Conservation (phyloP, 2,329 filamentous ascomycete genomes). For the Ophiostoma sp. region DNA sequence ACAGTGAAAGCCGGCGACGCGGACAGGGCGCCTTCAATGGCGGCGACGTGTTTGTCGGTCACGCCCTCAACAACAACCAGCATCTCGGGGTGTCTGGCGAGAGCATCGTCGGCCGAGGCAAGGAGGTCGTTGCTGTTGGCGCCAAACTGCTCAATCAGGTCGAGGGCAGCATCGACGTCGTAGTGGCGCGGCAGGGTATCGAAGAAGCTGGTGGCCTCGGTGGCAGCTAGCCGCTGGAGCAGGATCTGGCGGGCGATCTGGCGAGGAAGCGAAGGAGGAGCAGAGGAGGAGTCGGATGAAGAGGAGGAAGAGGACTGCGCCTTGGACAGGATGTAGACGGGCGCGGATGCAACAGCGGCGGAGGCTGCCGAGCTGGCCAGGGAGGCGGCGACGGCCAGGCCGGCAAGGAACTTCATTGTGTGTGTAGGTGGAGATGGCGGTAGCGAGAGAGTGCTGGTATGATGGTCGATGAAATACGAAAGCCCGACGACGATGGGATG, state of each 20-base stretch:
- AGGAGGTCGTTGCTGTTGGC: conserved; percentile 43
- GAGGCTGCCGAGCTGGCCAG: conserved; percentile 32
- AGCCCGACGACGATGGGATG: conserved; percentile 6
- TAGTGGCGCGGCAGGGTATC: conserved; percentile 42
- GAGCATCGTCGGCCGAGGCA: conserved; percentile 32
- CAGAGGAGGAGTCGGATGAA: conserved; percentile 10
- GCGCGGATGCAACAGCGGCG: conserved; percentile 40
- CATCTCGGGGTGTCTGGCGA: conserved; percentile 45
- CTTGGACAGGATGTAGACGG: conserved; percentile 49
- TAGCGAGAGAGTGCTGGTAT: neutral
- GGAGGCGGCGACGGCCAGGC: conserved; percentile 32
- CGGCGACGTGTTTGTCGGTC: conserved; percentile 41
- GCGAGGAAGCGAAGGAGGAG: conserved; percentile 44
- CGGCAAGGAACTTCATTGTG: conserved; percentile 34
- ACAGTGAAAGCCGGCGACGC: conserved; percentile 46
- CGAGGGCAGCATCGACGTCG: conserved; percentile 47
- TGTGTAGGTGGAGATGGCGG: conserved; percentile 15
- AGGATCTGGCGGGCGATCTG: conserved; percentile 55
- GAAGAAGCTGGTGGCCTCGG: conserved; percentile 45
- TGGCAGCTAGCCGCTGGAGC: conserved; percentile 50
- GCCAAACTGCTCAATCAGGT: conserved; percentile 57
- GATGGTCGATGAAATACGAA: neutral
- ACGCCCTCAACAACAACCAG: conserved; percentile 56
- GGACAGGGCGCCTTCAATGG: conserved; percentile 40
- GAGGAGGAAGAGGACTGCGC: conserved; percentile 25